Evolutionary conservation across 257 asterid species (phyloP).

Genomic region (Lantana camara): DNA sequence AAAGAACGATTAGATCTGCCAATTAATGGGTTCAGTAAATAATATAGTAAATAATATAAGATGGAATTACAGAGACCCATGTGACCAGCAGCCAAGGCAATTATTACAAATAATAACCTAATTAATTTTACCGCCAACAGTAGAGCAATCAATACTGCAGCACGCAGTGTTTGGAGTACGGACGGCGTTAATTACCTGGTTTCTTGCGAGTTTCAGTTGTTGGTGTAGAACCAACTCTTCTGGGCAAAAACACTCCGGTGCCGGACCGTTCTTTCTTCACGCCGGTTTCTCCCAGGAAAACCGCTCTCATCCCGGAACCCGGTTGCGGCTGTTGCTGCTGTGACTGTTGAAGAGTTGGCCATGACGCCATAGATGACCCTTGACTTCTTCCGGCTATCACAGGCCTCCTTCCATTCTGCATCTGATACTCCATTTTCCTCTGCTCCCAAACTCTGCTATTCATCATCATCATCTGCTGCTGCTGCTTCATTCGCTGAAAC

Average conservation of each 20-base stretch:
- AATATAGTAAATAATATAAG: no score
- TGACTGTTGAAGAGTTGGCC: conserved; percentile 63
- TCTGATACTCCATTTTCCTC: conserved; percentile 32
- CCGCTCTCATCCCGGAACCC: conserved; percentile 63
- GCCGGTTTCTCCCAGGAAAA: conserved; percentile 58
- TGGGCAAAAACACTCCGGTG: conserved; percentile 87
- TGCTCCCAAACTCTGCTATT: conserved; percentile 31
- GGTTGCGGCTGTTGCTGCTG: conserved; percentile 45
- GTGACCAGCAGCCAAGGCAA: neutral
- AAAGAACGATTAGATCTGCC: conserved; percentile 10
- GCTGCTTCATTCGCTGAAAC: conserved; percentile 54
- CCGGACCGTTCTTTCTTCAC: conserved; percentile 67
- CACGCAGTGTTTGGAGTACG: neutral
- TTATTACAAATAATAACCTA: neutral
- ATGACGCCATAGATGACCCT: conserved; percentile 37
- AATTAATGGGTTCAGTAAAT: neutral
- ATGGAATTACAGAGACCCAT: neutral
- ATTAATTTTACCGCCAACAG: neutral
- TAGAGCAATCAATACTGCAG: neutral
- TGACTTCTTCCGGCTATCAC: conserved; percentile 22
- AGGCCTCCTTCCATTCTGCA: conserved; percentile 31
- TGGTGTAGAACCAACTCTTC: conserved; percentile 41
- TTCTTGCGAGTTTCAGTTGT: conserved; percentile 46
- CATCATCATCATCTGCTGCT: conserved; percentile 46
- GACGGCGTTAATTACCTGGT: conserved; percentile 38